Conservation (phyloP, 1,284 basidiomycete species). For the Trichosporon sp. region DNA sequence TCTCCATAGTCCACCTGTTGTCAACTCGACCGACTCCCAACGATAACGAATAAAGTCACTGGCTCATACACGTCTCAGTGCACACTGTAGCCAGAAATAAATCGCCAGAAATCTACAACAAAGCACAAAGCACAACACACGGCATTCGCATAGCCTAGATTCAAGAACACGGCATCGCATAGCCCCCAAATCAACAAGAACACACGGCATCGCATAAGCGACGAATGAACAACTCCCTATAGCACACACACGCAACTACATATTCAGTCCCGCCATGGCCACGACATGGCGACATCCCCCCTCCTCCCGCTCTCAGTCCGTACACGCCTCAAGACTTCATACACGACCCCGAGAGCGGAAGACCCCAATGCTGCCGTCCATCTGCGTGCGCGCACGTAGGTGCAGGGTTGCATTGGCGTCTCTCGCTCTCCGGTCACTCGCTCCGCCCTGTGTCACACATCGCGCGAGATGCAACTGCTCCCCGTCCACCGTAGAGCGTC, state of each 20-base stretch:
- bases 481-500: too few relatives aligned
- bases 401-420: not conserved
- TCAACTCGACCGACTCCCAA: too few relatives aligned
- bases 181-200: not conserved
- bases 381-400: not conserved
- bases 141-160: too few relatives aligned
- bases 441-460: too few relatives aligned
- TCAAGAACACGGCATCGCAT: too few relatives aligned
- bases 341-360: not conserved
- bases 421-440: not conserved
- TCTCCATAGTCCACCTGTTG: too few relatives aligned
- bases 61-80: too few relatives aligned
- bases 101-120: too few relatives aligned
- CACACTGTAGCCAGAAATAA: too few relatives aligned
- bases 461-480: too few relatives aligned
- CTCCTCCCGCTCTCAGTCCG: not conserved
- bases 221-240: not conserved
- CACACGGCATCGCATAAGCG: not conserved
- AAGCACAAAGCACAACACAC: too few relatives aligned
- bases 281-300: not conserved
- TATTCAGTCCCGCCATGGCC: not conserved
- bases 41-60: too few relatives aligned
- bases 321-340: not conserved
- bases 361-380: not conserved
- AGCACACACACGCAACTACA: not conserved